These are phyloP conservation scores for Drechslerella stenobrocha DNA, from an alignment of 2,329 filamentous ascomycete species.

Conservation along the genomic window DNA sequence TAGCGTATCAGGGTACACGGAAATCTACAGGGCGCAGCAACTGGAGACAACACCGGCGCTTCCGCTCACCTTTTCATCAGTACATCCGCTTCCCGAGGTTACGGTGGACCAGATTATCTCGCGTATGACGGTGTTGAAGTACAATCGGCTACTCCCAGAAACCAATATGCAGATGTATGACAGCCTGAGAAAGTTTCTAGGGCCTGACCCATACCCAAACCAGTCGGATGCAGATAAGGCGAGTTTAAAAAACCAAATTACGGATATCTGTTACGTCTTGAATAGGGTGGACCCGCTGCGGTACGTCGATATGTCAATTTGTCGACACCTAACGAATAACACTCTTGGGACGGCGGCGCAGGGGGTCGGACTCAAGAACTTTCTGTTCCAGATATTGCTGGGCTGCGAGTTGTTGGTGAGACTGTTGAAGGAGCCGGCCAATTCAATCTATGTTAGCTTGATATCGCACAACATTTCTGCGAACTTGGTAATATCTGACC, in stretches of 20 bases:
- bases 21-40: conserved; percentile 39
- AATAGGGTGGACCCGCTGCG: conserved; percentile 32
- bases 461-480: conserved; percentile 45
- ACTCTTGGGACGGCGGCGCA: conserved; percentile 36
- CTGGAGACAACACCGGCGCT: conserved; percentile 36
- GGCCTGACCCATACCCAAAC: conserved; percentile 40
- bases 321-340: conserved; percentile 40
- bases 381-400: conserved; percentile 37
- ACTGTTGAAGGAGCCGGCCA: conserved; percentile 29
- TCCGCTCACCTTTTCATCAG: conserved; percentile 41
- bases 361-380: conserved; percentile 40
- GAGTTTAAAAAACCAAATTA: conserved; percentile 44
- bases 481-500: conserved; percentile 34
- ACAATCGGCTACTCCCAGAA: conserved; percentile 39
- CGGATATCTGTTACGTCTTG: conserved; percentile 42
- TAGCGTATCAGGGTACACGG: conserved; percentile 42
- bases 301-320: conserved; percentile 44
- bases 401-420: conserved; percentile 39
- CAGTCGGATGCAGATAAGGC: conserved; percentile 46
- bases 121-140: conserved; percentile 37
- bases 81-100: conserved; percentile 33
- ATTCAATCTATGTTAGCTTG: conserved; percentile 24
- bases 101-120: conserved; percentile 40
- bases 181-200: conserved; percentile 36
- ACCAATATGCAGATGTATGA: conserved; percentile 47